A percentile compares a stretch with the other conserved stretches of the same genome.
Conservation (phyloP, 371 early-diverging fungal genomes). For the Lichtheimia hyalospora region DNA sequence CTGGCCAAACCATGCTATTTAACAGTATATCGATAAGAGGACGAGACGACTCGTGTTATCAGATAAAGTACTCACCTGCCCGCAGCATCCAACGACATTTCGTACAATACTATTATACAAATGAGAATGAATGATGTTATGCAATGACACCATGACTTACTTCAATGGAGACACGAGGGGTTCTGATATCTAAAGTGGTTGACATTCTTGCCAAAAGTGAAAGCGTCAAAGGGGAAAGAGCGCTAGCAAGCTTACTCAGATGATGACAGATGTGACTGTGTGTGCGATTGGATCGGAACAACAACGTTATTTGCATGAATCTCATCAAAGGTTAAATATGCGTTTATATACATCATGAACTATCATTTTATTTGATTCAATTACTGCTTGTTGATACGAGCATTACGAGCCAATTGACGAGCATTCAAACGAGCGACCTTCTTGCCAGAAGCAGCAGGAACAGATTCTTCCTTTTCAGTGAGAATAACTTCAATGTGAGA, state of each 20-base stretch:
- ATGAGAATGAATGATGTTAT: not conserved
- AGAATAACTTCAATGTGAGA: conserved; percentile 97
- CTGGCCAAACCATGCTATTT: conserved; percentile 68
- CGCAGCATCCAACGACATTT: conserved; percentile 50
- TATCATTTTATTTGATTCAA: too few relatives aligned
- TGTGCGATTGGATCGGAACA: too few relatives aligned
- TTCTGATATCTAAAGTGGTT: conserved; percentile 14
- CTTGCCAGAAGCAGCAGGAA: conserved; percentile 66
- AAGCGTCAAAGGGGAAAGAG: too few relatives aligned
- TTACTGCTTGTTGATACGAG: conserved; percentile 24
- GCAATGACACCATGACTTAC: conserved; percentile 2
- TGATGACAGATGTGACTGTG: too few relatives aligned
- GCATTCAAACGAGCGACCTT: conserved; percentile 50
- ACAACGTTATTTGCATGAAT: too few relatives aligned
- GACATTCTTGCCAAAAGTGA: not conserved
- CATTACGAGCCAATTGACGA: conserved; percentile 58
- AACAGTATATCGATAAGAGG: not conserved
- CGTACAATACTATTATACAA: conserved; percentile 38
- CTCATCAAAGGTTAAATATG: too few relatives aligned
- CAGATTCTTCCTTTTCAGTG: conserved; percentile 79
- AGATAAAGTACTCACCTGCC: conserved; percentile 26
- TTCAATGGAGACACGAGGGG: conserved; percentile 31
- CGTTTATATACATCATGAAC: too few relatives aligned
- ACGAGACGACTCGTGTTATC: not conserved
- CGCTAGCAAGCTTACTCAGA: too few relatives aligned